Conservation (phyloP, 352 stramenopile species). For the Globisporangium heterothallicum region DNA sequence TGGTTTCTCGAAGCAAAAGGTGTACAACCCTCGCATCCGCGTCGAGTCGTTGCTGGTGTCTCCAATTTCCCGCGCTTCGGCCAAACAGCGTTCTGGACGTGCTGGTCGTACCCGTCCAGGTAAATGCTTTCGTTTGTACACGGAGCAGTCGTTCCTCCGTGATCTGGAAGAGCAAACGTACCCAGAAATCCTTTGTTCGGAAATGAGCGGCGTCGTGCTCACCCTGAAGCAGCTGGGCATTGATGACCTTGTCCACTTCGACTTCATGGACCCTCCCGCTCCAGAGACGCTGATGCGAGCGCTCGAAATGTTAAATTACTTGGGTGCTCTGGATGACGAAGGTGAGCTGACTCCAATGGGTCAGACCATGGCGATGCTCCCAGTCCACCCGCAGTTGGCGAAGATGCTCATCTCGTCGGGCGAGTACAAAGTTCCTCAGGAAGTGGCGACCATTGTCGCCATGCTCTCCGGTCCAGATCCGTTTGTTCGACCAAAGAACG, state of each 20-base stretch:
- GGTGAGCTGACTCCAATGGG: conserved; percentile 93
- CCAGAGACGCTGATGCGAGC: conserved; percentile 98
- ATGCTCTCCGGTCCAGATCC: conserved; percentile 93
- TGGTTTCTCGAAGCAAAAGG: conserved; percentile 99
- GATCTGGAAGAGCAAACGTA: conserved; percentile 99
- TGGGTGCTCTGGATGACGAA: conserved; percentile 97
- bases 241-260: conserved; percentile 98
- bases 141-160: conserved; percentile 95
- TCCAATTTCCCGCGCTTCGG: conserved; percentile 95
- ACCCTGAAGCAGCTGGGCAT: conserved; percentile 98
- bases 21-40: conserved; percentile 98
- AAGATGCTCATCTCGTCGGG: conserved; percentile 96
- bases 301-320: conserved; percentile 97
- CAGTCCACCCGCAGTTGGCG: conserved; percentile 95
- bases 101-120: conserved; percentile 89
- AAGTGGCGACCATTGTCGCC: conserved; percentile 96
- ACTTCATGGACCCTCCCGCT: conserved; percentile 99
- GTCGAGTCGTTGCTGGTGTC: conserved; percentile 98
- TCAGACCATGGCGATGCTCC: conserved; percentile 94
- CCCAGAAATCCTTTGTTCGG: conserved; percentile 97
- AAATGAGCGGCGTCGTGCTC: conserved; percentile 95
- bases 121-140: conserved; percentile 98
- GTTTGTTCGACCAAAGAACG: conserved; percentile 96
- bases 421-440: conserved; percentile 94
- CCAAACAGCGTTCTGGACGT: conserved; percentile 91